A percentile compares a stretch with the other conserved stretches of the same genome.
Evolutionary conservation across 805 yeast genomes (phyloP).

Genomic region (Ogataea methanolica): DNA sequence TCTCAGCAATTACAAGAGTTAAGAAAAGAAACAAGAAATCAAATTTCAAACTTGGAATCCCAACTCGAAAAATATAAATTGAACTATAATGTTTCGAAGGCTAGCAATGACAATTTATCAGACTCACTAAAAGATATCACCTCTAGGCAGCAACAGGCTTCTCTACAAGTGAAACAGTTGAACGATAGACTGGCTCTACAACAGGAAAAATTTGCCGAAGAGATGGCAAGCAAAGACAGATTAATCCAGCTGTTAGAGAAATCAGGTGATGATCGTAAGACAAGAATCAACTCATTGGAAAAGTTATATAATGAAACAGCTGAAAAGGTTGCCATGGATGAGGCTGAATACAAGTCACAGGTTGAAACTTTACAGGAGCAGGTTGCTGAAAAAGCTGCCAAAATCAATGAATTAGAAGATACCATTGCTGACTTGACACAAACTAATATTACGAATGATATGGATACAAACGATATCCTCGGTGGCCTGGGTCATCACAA

Average conservation of each 20-base stretch:
- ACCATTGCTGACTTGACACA: constrained; percentile 40
- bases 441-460: constrained; percentile 3
- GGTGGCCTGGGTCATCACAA: constrained; percentile 16
- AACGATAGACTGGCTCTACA: constrained; percentile 38
- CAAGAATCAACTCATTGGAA: constrained; percentile 53
- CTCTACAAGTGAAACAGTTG: constrained; percentile 42
- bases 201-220: constrained; percentile 50
- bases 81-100: constrained; percentile 23
- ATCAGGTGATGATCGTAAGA: constrained; percentile 45
- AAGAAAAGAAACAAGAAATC: constrained; percentile 26
- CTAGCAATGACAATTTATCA: constrained; percentile 29
- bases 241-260: constrained; percentile 52
- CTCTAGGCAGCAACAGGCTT: constrained; percentile 36
- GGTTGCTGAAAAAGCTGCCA: constrained; percentile 33
- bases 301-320: constrained; percentile 37
- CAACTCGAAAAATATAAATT: constrained; percentile 34
- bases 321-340: constrained; percentile 33
- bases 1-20: constrained; percentile 24
- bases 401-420: constrained; percentile 38
- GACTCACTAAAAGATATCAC: constrained; percentile 34
- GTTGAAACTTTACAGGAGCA: constrained; percentile 33
- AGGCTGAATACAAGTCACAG: constrained; percentile 32
- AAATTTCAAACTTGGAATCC: constrained; percentile 28
- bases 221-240: constrained; percentile 59
- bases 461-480: constrained; percentile 14